These are phyloP conservation scores for Fraxinus xanthoxyloides DNA, from an alignment of 305 asterid species.

Conservation along the genomic window DNA sequence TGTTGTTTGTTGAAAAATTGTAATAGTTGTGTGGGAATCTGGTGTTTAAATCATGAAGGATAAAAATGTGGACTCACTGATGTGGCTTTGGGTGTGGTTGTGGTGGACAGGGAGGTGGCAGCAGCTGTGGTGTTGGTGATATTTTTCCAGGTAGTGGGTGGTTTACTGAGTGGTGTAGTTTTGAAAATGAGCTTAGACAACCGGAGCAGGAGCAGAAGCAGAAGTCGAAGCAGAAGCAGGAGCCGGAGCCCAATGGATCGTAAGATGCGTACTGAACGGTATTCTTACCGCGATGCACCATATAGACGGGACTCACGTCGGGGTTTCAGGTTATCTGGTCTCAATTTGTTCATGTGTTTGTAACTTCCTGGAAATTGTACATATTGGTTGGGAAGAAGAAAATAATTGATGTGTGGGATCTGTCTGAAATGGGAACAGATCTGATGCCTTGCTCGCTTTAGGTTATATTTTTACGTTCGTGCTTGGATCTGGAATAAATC, in stretches of 20 bases:
- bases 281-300: slow-evolving; percentile 23
- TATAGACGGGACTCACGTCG: slow-evolving; percentile 23
- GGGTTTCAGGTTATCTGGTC: slow-evolving; percentile 30
- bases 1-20: neutral
- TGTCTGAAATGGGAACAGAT: neutral
- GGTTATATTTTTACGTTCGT: neutral
- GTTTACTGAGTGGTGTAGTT: slow-evolving; percentile 17
- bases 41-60: neutral
- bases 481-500: neutral
- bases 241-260: slow-evolving; percentile 36
- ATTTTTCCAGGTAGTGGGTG: slow-evolving; percentile 11
- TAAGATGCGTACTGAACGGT: slow-evolving; percentile 27
- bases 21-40: neutral
- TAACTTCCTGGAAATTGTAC: neutral
- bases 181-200: slow-evolving; percentile 26
- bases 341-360: neutral
- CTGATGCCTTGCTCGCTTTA: neutral
- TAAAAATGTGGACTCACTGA: neutral
- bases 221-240: slow-evolving; percentile 25
- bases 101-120: slow-evolving; percentile 31
- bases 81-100: slow-evolving; percentile 21
- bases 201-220: slow-evolving; percentile 29
- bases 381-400: neutral
- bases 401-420: neutral
- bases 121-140: slow-evolving; percentile 26